Percentiles rank a stretch among this genome's conserved stretches.
Conservation (phyloP, 2,329 filamentous ascomycete genomes). For the Ophiocordyceps sinensis region DNA sequence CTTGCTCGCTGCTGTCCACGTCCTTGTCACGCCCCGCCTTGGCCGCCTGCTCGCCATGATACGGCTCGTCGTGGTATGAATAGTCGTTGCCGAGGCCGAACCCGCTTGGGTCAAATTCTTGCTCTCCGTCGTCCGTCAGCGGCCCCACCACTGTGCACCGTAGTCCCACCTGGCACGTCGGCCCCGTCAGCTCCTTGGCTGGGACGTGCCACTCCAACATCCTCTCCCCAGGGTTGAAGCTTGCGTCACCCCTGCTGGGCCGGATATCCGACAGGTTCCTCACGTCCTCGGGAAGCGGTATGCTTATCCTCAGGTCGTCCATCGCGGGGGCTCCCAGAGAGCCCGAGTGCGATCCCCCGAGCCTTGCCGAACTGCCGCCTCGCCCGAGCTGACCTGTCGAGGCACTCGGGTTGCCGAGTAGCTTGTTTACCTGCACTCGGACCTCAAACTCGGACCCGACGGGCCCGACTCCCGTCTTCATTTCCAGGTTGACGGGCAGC, state of each 20-base stretch:
- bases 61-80: slow-evolving; percentile 41
- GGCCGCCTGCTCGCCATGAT: slow-evolving; percentile 29
- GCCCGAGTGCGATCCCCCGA: slow-evolving; percentile 31
- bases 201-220: slow-evolving; percentile 72
- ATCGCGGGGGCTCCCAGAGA: slow-evolving; percentile 46
- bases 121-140: slow-evolving; percentile 32
- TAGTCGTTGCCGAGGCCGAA: slow-evolving; percentile 38
- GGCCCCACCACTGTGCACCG: slow-evolving; percentile 67
- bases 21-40: slow-evolving; percentile 18
- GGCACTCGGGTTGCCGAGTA: slow-evolving; percentile 32
- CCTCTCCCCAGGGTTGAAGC: slow-evolving; percentile 59
- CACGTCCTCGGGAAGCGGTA: slow-evolving; percentile 67
- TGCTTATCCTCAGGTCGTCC: slow-evolving; percentile 63
- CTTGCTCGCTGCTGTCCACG: slow-evolving; percentile 26
- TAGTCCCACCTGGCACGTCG: slow-evolving; percentile 56
- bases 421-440: slow-evolving; percentile 54
- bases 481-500: slow-evolving; percentile 67
- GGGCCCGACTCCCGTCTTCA: slow-evolving; percentile 65
- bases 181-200: slow-evolving; percentile 56
- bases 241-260: slow-evolving; percentile 68
- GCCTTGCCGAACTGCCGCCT: slow-evolving; percentile 25
- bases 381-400: slow-evolving; percentile 24
- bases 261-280: slow-evolving; percentile 73
- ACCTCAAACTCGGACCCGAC: slow-evolving; percentile 81
- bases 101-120: slow-evolving; percentile 33